Percentiles rank a stretch among this genome's conserved stretches.
Conservation (phyloP, 768 basidiomycete genomes). For the Boletus fagicola region DNA sequence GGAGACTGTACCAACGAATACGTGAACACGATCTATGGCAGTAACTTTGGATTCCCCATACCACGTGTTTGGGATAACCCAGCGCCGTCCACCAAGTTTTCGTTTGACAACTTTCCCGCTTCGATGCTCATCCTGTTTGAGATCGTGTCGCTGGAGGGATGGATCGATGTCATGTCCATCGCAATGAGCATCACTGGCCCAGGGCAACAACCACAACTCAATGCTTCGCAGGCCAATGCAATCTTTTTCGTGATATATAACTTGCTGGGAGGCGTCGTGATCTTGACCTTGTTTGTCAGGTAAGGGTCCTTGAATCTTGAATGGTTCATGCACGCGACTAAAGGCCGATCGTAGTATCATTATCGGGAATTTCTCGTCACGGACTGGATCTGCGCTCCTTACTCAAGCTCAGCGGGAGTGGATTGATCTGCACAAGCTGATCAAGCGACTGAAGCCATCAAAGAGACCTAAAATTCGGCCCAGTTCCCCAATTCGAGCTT, state of each 20-base stretch:
- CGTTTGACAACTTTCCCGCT: constrained; percentile 82
- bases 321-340: not conserved
- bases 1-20: constrained; percentile 75
- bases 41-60: constrained; percentile 64
- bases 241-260: constrained; percentile 93
- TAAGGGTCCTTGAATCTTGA: constrained; percentile 29
- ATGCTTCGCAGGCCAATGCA: constrained; percentile 77
- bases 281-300: constrained; percentile 90
- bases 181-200: constrained; percentile 74
- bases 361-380: constrained; percentile 87
- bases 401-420: constrained; percentile 89
- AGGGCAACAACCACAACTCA: constrained; percentile 66
- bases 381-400: constrained; percentile 82
- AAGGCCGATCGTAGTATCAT: constrained; percentile 66
- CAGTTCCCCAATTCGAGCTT: constrained; percentile 52
- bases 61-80: constrained; percentile 93
- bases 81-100: constrained; percentile 76
- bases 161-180: constrained; percentile 89
- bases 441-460: constrained; percentile 83
- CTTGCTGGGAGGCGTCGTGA: constrained; percentile 84
- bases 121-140: constrained; percentile 92
- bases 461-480: constrained; percentile 72
- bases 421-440: constrained; percentile 89
- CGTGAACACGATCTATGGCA: constrained; percentile 56
- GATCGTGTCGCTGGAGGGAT: constrained; percentile 93